phyloP scores from a whole-genome alignment of 768 basidiomycete genomes.

The Galerina sulciceps region DNA sequence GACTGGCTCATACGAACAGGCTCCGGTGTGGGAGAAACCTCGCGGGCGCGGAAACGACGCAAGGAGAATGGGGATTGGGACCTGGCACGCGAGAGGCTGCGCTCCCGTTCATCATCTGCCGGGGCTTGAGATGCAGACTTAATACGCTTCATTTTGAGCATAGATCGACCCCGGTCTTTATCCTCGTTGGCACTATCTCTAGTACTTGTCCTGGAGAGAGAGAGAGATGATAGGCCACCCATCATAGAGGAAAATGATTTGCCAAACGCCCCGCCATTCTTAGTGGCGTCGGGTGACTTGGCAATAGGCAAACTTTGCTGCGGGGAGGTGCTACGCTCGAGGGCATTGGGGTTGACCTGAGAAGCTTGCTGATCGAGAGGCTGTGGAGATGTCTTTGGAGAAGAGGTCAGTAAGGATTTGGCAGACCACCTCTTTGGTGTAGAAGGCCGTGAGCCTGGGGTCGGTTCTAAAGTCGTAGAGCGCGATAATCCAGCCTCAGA shows the following conservation, averaged over 20 bases:
- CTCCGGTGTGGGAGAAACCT: conserved; percentile 59
- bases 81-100: conserved; percentile 63
- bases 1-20: conserved; percentile 62
- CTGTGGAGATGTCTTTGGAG: conserved; percentile 34
- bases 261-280: conserved; percentile 55
- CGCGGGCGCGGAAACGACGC: conserved; percentile 65
- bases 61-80: conserved; percentile 83
- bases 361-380: conserved; percentile 51
- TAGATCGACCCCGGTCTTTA: conserved; percentile 60
- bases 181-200: conserved; percentile 44
- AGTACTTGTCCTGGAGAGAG: conserved; percentile 59
- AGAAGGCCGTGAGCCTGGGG: conserved; percentile 30
- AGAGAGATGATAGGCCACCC: conserved; percentile 67
- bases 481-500: conserved; percentile 16
- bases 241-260: conserved; percentile 75
- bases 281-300: conserved; percentile 39
- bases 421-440: conserved; percentile 39
- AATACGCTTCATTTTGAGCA: conserved; percentile 45
- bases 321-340: conserved; percentile 48
- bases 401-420: conserved; percentile 34
- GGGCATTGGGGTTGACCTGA: conserved; percentile 49
- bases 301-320: conserved; percentile 23
- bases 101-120: conserved; percentile 36
- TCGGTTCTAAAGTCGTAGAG: conserved; percentile 26
- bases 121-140: conserved; percentile 56